A percentile compares a stretch with the other conserved stretches of the same genome.
phyloP scores from a whole-genome alignment of 2,329 filamentous ascomycete genomes.

The Epicoccum nigrum region DNA sequence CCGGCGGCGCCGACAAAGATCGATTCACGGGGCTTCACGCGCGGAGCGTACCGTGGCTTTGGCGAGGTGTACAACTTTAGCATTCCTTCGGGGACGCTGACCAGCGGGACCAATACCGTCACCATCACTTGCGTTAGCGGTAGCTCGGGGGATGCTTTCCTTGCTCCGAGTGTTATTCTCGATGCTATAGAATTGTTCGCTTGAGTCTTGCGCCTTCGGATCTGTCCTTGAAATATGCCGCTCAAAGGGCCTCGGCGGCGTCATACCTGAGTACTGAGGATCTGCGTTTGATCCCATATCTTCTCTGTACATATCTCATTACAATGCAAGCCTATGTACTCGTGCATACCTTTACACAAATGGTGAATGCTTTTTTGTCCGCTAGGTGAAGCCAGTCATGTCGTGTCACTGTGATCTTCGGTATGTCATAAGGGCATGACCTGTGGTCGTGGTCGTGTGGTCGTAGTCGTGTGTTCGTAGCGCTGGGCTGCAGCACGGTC shows the following conservation, averaged over 20 bases:
- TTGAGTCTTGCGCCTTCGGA: slow-evolving; percentile 11
- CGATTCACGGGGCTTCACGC: slow-evolving; percentile 68
- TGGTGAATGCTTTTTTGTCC: too few relatives aligned
- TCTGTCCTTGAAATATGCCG: too few relatives aligned
- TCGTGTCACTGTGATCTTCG: neutral
- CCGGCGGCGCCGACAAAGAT: slow-evolving; percentile 66
- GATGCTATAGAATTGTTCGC: slow-evolving; percentile 45
- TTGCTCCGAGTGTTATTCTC: slow-evolving; percentile 61
- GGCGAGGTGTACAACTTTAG: slow-evolving; percentile 68
- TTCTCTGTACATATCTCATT: neutral
- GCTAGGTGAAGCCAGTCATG: too few relatives aligned
- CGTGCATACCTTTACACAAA: too few relatives aligned
- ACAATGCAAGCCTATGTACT: neutral
- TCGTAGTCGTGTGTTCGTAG: too few relatives aligned
- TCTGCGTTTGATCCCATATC: too few relatives aligned
- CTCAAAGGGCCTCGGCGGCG: too few relatives aligned
- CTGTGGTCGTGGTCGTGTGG: neutral
- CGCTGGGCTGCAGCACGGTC: neutral
- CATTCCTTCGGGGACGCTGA: slow-evolving; percentile 65
- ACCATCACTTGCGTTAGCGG: slow-evolving; percentile 66
- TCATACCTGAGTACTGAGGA: too few relatives aligned
- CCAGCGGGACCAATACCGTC: slow-evolving; percentile 67
- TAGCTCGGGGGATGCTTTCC: slow-evolving; percentile 60
- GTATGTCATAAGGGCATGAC: neutral
- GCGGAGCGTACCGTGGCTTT: slow-evolving; percentile 68